Percentiles rank a stretch among this genome's conserved stretches.
These are phyloP conservation scores for Bruguiera parviflora DNA, from an alignment of 345 rosid genomes.

Conservation along the genomic window DNA sequence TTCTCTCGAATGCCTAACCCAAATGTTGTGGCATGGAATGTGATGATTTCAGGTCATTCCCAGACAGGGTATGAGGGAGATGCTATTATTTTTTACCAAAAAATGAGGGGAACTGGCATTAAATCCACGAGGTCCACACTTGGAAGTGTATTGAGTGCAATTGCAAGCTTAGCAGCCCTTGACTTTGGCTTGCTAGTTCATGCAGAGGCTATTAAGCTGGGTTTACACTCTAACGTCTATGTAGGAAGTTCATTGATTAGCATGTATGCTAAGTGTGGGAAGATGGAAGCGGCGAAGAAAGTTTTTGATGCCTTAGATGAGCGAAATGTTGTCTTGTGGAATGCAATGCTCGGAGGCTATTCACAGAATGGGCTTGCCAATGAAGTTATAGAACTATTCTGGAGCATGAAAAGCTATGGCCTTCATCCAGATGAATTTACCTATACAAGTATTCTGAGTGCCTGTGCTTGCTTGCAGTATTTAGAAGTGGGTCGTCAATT, in stretches of 20 bases:
- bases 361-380: slow-evolving; percentile 61
- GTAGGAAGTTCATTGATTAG: slow-evolving; percentile 86
- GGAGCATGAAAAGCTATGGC: slow-evolving; percentile 57
- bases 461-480: slow-evolving; percentile 62
- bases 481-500: slow-evolving; percentile 61
- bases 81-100: slow-evolving; percentile 51
- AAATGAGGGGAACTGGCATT: slow-evolving; percentile 61
- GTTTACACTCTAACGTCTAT: slow-evolving; percentile 70
- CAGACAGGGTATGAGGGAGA: slow-evolving; percentile 56
- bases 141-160: slow-evolving; percentile 78
- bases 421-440: slow-evolving; percentile 75
- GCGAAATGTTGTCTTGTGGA: slow-evolving; percentile 80
- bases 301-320: slow-evolving; percentile 65
- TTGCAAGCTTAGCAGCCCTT: slow-evolving; percentile 52
- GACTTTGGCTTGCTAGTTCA: slow-evolving; percentile 71
- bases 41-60: slow-evolving; percentile 89
- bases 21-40: slow-evolving; percentile 88
- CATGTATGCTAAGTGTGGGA: slow-evolving; percentile 74
- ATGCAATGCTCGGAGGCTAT: slow-evolving; percentile 77
- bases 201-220: slow-evolving; percentile 80
- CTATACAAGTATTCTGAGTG: slow-evolving; percentile 81
- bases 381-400: slow-evolving; percentile 55
- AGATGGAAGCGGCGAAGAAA: slow-evolving; percentile 59
- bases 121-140: slow-evolving; percentile 80
- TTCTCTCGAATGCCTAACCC: slow-evolving; percentile 56